A percentile compares a stretch with the other conserved stretches of the same genome.
Conservation (phyloP, 306 rosid genomes). For the Citrullus colocynthis region DNA sequence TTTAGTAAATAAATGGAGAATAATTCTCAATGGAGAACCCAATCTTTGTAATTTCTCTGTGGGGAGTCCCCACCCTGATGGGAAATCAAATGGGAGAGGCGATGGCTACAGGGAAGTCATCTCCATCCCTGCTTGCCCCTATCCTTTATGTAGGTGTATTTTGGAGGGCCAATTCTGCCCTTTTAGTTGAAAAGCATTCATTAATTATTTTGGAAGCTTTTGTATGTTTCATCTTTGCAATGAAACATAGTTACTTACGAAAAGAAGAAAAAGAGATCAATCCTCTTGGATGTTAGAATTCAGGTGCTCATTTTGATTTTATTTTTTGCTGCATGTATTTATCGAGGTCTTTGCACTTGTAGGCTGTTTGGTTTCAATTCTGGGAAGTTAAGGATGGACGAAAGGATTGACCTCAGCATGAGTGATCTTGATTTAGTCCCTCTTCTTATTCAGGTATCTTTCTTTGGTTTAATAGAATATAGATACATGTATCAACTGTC, state of each 20-base stretch:
- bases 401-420: conserved; percentile 75
- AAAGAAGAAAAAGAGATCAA: not conserved
- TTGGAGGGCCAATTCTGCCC: not conserved
- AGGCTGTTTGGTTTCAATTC: conserved; percentile 82
- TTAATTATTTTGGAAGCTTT: not conserved
- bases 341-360: conserved; percentile 15
- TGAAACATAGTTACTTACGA: not conserved
- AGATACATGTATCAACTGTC: not conserved
- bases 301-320: not conserved
- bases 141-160: not conserved
- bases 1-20: not conserved
- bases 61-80: not conserved
- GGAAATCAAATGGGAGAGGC: not conserved
- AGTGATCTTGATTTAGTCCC: conserved; percentile 94
- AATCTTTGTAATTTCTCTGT: not conserved
- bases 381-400: conserved; percentile 81
- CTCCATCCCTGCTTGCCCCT: not conserved
- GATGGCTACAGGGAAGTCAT: too few relatives aligned
- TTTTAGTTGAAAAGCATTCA: not conserved
- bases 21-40: not conserved
- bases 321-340: not conserved
- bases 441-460: conserved; percentile 72
- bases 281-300: conserved; percentile 3
- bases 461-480: not conserved
- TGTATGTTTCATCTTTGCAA: not conserved